Percentiles rank a stretch among this genome's conserved stretches.
Conservation (phyloP, 306 rosid species). For the Sicyos edulis region DNA sequence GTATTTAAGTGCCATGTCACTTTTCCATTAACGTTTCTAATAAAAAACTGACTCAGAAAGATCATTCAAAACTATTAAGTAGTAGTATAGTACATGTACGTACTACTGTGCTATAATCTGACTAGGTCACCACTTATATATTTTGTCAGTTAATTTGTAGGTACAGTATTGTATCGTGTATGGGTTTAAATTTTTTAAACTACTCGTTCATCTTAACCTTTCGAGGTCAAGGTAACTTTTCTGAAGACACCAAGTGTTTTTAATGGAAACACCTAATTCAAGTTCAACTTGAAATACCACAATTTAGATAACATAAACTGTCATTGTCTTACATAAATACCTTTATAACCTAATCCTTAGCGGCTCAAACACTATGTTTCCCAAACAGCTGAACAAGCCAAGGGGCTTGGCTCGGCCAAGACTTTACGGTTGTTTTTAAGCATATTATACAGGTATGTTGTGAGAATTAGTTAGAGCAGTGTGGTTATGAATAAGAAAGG, state of each 20-base stretch:
- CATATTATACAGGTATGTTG: too few species aligned
- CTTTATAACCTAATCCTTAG: neutral
- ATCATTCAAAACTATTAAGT: neutral
- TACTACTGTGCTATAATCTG: neutral
- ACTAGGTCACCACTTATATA: neutral
- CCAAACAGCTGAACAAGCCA: neutral
- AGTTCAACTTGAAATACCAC: slow-evolving; percentile 3
- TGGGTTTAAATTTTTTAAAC: neutral
- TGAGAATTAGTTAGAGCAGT: too few species aligned
- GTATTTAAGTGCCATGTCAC: neutral
- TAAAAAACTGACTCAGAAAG: neutral
- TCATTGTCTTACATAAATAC: neutral
- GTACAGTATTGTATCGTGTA: too few species aligned
- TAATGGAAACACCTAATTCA: neutral
- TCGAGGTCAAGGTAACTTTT: neutral
- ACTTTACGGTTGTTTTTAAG: neutral
- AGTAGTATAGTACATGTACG: neutral
- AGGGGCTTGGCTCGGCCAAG: neutral
- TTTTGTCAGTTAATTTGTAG: neutral
- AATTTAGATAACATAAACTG: slow-evolving; percentile 2
- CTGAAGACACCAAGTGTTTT: neutral
- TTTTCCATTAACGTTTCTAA: neutral
- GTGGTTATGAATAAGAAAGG: too few species aligned
- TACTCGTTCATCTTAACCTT: neutral
- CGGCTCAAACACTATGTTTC: neutral